Evolutionary conservation across 805 yeast genomes (phyloP).

Genomic region (Teunomyces funiuensis): DNA sequence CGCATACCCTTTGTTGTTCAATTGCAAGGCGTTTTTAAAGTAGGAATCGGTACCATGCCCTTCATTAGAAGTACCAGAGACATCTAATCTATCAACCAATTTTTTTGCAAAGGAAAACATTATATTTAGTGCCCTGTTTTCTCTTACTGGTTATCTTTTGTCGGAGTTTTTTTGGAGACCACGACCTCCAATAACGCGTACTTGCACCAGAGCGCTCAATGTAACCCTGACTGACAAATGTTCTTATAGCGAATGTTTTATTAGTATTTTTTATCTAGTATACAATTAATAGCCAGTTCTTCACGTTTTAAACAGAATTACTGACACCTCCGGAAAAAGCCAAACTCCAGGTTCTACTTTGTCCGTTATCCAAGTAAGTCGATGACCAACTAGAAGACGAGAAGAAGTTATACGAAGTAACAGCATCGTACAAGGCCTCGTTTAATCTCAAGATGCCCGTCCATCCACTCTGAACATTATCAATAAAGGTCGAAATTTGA

Average conservation of each 20-base stretch:
- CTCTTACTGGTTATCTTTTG: background rate
- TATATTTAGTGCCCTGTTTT: background rate
- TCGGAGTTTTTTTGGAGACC: background rate
- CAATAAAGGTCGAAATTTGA: conserved; percentile 31
- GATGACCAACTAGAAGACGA: conserved; percentile 27
- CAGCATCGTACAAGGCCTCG: conserved; percentile 46
- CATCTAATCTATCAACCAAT: conserved; percentile 39
- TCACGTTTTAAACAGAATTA: conserved; percentile 15
- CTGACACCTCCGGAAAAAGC: conserved; percentile 56
- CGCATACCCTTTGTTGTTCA: conserved; percentile 43
- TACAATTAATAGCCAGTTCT: conserved; percentile 3
- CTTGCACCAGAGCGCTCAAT: too few relatives aligned
- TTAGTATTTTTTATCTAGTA: conserved; percentile 1
- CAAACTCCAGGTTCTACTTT: conserved; percentile 61
- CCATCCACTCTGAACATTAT: conserved; percentile 58
- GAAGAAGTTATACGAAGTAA: conserved; percentile 43
- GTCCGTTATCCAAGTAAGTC: conserved; percentile 56
- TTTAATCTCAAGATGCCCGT: conserved; percentile 52
- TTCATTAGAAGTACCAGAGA: conserved; percentile 11
- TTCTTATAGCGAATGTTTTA: background rate
- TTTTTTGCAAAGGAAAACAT: conserved; percentile 48
- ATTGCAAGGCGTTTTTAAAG: conserved; percentile 29
- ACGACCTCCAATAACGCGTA: background rate
- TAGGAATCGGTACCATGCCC: conserved; percentile 29
- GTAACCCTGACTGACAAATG: too few relatives aligned